phyloP scores from a whole-genome alignment of 352 stramenopile species.

The Halophytophthora batemanensis region DNA sequence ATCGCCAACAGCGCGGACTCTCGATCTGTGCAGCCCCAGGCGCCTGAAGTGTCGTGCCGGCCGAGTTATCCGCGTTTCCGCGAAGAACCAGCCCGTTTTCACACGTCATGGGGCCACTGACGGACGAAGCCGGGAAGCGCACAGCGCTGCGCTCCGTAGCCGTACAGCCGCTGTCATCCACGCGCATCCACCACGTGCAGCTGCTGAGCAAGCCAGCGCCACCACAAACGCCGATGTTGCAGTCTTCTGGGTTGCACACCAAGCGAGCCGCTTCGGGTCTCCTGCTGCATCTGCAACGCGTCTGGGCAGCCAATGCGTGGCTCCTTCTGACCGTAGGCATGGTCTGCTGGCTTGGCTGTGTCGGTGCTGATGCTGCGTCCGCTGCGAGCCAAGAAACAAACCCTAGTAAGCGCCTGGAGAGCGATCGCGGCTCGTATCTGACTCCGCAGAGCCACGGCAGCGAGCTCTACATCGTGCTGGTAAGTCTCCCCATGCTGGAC shows the following conservation, averaged over 20 bases:
- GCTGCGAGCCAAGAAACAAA: neutral
- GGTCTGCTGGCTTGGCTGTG: slow-evolving; percentile 15
- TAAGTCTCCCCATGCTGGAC: slow-evolving; percentile 82
- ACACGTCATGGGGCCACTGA: slow-evolving; percentile 4
- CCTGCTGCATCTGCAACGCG: slow-evolving; percentile 13
- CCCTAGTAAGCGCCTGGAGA: slow-evolving; percentile 9
- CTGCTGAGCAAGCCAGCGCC: slow-evolving; percentile 7
- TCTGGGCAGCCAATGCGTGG: slow-evolving; percentile 36
- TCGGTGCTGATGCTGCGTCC: slow-evolving; percentile 12
- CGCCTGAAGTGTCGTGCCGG: no score
- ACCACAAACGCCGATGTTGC: neutral
- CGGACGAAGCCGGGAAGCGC: slow-evolving; percentile 5
- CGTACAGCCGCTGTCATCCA: slow-evolving; percentile 39
- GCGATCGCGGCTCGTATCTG: neutral
- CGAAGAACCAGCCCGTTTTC: no score
- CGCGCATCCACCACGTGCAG: slow-evolving; percentile 40
- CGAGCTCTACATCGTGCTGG: slow-evolving; percentile 77
- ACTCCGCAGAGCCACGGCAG: slow-evolving; percentile 1
- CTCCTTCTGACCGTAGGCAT: slow-evolving; percentile 27
- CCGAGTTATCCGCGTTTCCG: no score
- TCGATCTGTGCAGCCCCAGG: no score
- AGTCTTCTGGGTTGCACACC: neutral
- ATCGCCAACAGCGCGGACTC: no score
- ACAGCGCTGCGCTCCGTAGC: slow-evolving; percentile 44
- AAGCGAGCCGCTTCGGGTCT: slow-evolving; percentile 1